phyloP scores from a whole-genome alignment of 371 early-diverging fungal species.

The Apophysomyces variabilis region DNA sequence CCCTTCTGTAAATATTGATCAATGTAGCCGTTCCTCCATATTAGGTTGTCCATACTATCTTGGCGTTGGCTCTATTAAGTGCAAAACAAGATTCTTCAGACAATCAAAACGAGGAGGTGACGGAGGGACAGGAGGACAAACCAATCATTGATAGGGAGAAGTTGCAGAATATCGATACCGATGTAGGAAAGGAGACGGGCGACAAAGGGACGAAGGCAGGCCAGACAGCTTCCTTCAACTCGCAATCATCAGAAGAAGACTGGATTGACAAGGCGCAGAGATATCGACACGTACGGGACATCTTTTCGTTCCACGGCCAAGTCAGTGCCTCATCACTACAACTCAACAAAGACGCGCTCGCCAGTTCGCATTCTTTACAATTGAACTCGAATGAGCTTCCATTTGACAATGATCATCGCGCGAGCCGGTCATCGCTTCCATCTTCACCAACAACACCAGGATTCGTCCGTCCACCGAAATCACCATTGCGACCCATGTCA shows the following conservation, averaged over 20 bases:
- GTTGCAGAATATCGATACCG: conserved; percentile 5
- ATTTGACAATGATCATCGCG: neutral
- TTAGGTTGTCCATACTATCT: conserved; percentile 55
- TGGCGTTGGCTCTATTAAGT: conserved; percentile 45
- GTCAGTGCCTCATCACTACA: neutral
- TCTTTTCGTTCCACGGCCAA: conserved; percentile 11
- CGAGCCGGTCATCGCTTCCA: neutral
- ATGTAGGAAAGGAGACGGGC: conserved; percentile 13
- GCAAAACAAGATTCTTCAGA: conserved; percentile 5
- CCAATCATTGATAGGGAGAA: conserved; percentile 10
- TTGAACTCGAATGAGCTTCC: neutral
- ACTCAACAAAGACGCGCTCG: conserved; percentile 1
- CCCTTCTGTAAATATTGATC: neutral
- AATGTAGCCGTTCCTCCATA: neutral
- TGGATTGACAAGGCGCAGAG: neutral
- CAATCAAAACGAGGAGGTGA: conserved; percentile 9
- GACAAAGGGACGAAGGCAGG: conserved; percentile 11
- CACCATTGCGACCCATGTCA: conserved; percentile 31
- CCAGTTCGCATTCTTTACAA: neutral
- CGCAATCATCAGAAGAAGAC: neutral
- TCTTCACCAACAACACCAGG: conserved; percentile 2
- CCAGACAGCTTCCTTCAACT: neutral
- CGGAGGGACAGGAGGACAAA: conserved; percentile 5
- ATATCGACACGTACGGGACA: conserved; percentile 25
- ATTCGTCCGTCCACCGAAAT: conserved; percentile 37